Evolutionary conservation across 192 early-diverging fungal species (phyloP), one percentile per base, ranked within the genome.

Genomic region (Gryganskiella cystojenkinii): DNA sequence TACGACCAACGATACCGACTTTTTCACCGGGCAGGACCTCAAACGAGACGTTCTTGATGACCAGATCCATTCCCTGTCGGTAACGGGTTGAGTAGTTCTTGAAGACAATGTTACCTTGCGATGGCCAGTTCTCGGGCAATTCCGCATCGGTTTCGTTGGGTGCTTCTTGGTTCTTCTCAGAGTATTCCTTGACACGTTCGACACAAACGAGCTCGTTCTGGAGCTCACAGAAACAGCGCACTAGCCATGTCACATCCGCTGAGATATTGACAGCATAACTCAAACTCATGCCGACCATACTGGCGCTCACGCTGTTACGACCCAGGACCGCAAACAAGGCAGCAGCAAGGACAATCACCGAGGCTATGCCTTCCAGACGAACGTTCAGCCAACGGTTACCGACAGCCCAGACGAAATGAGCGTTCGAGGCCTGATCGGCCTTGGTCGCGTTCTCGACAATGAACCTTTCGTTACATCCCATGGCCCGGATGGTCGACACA

Each of bases 171-270:
- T 67, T 67, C 53, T 74, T 64, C 7, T 74, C 61, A 13, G 61
- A 59, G 53, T 81, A 81, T 71, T 97, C 94, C 31, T 90, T 87
- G 50, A 91, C 86, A 30, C 94, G 88, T 76, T 95, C 93, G 11
- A 94, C 89, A 20, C 91, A 87, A 8, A 90, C 86, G 67, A 92
- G 82, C 45, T 85, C 83, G 47, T 79, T 86, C 69, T 95, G 93
- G 45, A 96, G 89, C 62, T 96, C 92, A 58, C 93, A 94, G 42
- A 88, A 91, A 53, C 90, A 88, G 8, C 94, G 86, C 22, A 97
- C 90, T 64, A 92, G 86, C 94, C 91, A 95, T 66, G 90, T 92
- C 27, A 96, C 72, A 59, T 91, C 88, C 66, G 93, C 90, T 19
- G 95, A 94, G 56, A 94, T 85, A 17, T 82, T 84, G n/a, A 92